Percentiles rank a stretch among this genome's conserved stretches.
These are phyloP conservation scores for Phytopythium chamaehyphon DNA, from an alignment of 352 stramenopile species.

Conservation along the genomic window DNA sequence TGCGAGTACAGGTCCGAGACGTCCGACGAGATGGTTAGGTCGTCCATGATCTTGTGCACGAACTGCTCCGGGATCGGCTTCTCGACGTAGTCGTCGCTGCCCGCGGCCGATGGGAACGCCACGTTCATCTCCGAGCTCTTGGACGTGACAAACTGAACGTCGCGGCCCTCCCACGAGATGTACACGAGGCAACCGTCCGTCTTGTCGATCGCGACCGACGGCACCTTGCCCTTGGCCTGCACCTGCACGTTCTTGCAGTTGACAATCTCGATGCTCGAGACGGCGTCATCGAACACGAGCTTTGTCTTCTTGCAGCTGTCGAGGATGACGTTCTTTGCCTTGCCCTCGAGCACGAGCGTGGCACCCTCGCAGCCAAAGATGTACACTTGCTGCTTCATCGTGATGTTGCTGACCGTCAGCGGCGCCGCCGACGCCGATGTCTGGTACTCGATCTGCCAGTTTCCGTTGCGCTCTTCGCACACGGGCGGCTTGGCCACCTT, in stretches of 20 bases:
- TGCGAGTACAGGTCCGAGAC: constrained; percentile 95
- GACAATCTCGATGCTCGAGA: constrained; percentile 96
- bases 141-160: constrained; percentile 92
- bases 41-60: constrained; percentile 88
- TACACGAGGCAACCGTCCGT: constrained; percentile 96
- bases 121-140: constrained; percentile 98
- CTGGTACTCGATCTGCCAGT: constrained; percentile 98
- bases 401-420: constrained; percentile 87
- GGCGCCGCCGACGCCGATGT: constrained; percentile 56
- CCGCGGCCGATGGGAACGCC: constrained; percentile 84
- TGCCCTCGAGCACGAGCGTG: constrained; percentile 95
- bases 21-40: constrained; percentile 85
- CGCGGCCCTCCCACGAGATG: constrained; percentile 90
- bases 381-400: constrained; percentile 96
- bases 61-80: constrained; percentile 97
- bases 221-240: constrained; percentile 91
- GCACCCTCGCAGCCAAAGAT: constrained; percentile 94
- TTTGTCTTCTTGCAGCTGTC: constrained; percentile 95
- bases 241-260: constrained; percentile 98
- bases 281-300: constrained; percentile 94
- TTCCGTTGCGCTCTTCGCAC: constrained; percentile 91
- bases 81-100: constrained; percentile 92
- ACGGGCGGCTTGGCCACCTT: constrained; percentile 41
- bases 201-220: constrained; percentile 98
- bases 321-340: constrained; percentile 97